phyloP scores from a whole-genome alignment of 2,329 filamentous ascomycete species.

The Arthroderma sp. region DNA sequence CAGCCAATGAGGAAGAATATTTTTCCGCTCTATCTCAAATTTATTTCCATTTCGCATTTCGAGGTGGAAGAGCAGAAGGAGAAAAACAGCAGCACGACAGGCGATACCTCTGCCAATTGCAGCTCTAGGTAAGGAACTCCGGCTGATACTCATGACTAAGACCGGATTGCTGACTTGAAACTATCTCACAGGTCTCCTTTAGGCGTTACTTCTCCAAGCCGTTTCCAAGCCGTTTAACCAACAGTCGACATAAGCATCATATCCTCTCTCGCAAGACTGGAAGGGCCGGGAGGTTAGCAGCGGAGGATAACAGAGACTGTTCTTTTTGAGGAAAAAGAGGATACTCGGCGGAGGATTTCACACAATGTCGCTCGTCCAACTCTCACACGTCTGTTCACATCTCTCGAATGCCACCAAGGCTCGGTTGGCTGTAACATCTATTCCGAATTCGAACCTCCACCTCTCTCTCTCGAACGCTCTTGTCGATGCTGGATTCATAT shows the following conservation, averaged over 20 bases:
- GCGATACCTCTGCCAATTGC: not conserved
- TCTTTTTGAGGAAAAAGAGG: not conserved
- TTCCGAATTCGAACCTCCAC: conserved; percentile 70
- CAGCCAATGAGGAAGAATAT: too few species aligned
- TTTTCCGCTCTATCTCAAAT: not conserved
- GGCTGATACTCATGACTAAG: not conserved
- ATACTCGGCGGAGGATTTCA: not conserved
- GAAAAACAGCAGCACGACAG: not conserved
- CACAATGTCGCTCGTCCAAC: conserved; percentile 59
- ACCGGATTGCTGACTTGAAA: not conserved
- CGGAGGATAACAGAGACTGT: not conserved
- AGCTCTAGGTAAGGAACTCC: not conserved
- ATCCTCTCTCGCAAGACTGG: not conserved
- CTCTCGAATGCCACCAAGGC: conserved; percentile 78
- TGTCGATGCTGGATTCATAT: conserved; percentile 71
- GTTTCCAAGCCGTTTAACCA: not conserved
- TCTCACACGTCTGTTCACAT: conserved; percentile 76
- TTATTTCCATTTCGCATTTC: not conserved
- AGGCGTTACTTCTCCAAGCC: not conserved
- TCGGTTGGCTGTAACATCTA: conserved; percentile 71
- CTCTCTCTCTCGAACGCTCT: conserved; percentile 62
- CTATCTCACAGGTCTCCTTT: not conserved
- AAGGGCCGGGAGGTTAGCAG: not conserved
- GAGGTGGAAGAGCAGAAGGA: not conserved
- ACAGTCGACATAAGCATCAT: not conserved